A percentile compares a stretch with the other conserved stretches of the same genome.
These are phyloP conservation scores for Tetracladium marchalianum DNA, from an alignment of 495 filamentous ascomycete species.

Conservation along the genomic window DNA sequence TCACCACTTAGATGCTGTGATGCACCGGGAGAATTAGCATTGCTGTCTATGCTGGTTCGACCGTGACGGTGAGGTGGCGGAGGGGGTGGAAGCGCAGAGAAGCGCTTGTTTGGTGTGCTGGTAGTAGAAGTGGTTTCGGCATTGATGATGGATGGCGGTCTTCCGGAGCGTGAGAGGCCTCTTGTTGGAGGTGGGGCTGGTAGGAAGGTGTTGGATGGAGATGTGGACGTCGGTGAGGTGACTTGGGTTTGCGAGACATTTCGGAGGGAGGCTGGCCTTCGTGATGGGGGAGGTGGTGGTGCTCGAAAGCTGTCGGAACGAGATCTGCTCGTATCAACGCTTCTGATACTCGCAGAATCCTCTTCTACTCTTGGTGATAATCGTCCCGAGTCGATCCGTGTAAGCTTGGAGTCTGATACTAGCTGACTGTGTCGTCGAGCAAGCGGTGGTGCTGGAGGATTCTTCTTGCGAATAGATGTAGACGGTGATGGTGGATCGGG, in stretches of 20 bases:
- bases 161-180: constrained; percentile 5
- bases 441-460: constrained; percentile 15
- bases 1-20: constrained; percentile 15
- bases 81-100: constrained; percentile 14
- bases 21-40: constrained; percentile 2
- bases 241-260: background rate
- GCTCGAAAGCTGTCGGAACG: constrained; percentile 8
- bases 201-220: constrained; percentile 8
- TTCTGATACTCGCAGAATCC: constrained; percentile 8
- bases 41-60: constrained; percentile 8
- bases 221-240: constrained; percentile 3
- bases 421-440: constrained; percentile 16
- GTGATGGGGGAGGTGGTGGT: constrained; percentile 17
- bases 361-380: constrained; percentile 19
- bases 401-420: constrained; percentile 14
- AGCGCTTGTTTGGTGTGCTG: constrained; percentile 8
- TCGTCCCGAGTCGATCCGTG: constrained; percentile 5
- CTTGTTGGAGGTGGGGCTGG: constrained; percentile 16
- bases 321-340: constrained; percentile 2
- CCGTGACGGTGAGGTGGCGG: constrained; percentile 16
- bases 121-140: constrained; percentile 10
- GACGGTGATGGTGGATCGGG: constrained; percentile 20
- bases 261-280: constrained; percentile 5
- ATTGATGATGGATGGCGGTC: constrained; percentile 14
- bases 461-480: constrained; percentile 13